A percentile compares a stretch with the other conserved stretches of the same genome.
Evolutionary conservation across 2,329 filamentous ascomycete genomes (phyloP).

Genomic region (Talaromyces rugulosus): DNA sequence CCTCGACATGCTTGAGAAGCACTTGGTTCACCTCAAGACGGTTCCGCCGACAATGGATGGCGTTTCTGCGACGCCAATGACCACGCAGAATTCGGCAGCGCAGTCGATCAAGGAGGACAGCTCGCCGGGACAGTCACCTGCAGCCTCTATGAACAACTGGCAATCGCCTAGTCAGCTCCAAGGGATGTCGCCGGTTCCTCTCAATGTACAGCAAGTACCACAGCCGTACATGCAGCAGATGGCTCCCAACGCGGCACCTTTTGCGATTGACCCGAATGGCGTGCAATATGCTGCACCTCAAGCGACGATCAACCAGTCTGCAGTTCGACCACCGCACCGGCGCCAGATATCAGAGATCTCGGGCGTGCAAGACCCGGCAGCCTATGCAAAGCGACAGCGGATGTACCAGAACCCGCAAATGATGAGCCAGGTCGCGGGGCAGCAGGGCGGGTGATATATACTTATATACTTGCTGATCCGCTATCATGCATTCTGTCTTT

Average conservation of each 20-base stretch:
- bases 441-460: slow-evolving; percentile 9
- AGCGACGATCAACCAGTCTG: slow-evolving; percentile 30
- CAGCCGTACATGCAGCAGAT: slow-evolving; percentile 38
- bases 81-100: slow-evolving; percentile 47
- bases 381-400: slow-evolving; percentile 55
- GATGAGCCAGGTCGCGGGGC: slow-evolving; percentile 42
- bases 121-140: slow-evolving; percentile 59
- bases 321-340: slow-evolving; percentile 43
- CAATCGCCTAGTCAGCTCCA: slow-evolving; percentile 58
- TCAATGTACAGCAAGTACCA: slow-evolving; percentile 39
- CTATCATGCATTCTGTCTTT: slow-evolving; percentile 3
- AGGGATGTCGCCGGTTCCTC: slow-evolving; percentile 53
- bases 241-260: slow-evolving; percentile 32
- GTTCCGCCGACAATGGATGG: slow-evolving; percentile 52
- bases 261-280: slow-evolving; percentile 36
- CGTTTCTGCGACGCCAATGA: slow-evolving; percentile 43
- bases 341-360: slow-evolving; percentile 60
- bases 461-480: neutral
- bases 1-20: slow-evolving; percentile 80
- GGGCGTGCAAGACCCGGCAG: slow-evolving; percentile 49
- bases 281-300: slow-evolving; percentile 36
- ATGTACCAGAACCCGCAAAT: slow-evolving; percentile 50
- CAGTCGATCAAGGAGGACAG: slow-evolving; percentile 61
- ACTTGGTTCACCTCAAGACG: slow-evolving; percentile 78
- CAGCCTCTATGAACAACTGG: slow-evolving; percentile 57